Conservation (phyloP, 1,139 yeast genomes). For the Protomyces gravidus region DNA sequence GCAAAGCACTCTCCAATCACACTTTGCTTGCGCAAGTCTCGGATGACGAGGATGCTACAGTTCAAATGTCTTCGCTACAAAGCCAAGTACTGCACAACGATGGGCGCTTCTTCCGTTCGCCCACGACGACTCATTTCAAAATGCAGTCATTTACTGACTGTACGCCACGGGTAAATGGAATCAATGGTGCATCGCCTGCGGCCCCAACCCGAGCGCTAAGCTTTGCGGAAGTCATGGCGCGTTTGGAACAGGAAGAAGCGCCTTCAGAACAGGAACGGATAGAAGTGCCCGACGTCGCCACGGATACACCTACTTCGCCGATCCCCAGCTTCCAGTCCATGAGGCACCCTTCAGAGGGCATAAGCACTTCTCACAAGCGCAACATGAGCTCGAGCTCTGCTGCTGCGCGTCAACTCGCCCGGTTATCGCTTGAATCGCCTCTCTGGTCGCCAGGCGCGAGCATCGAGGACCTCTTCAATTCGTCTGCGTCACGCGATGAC, state of each 20-base stretch:
- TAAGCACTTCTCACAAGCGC: not conserved
- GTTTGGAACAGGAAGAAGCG: not conserved
- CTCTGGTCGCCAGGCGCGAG: not conserved
- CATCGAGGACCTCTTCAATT: not conserved
- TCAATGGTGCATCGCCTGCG: not conserved
- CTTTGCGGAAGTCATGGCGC: constrained; percentile 1
- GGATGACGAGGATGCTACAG: not conserved
- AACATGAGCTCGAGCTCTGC: not conserved
- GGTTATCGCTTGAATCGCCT: not conserved
- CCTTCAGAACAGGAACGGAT: not conserved
- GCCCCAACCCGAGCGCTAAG: not conserved
- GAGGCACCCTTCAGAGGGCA: too few species aligned
- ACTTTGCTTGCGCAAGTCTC: not conserved
- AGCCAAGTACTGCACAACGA: too few species aligned
- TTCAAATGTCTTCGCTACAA: not conserved
- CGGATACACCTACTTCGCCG: not conserved
- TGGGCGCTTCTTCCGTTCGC: too few species aligned
- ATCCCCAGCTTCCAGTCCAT: too few species aligned
- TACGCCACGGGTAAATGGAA: too few species aligned
- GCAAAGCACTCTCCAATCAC: not conserved
- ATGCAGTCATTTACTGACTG: too few species aligned
- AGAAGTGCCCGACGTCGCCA: not conserved
- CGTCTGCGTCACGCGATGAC: not conserved
- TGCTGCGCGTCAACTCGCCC: not conserved
- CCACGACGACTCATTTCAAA: too few species aligned